Base-by-base conservation (phyloP, 345 rosid species). In the Eucalyptus sp. region DNA sequence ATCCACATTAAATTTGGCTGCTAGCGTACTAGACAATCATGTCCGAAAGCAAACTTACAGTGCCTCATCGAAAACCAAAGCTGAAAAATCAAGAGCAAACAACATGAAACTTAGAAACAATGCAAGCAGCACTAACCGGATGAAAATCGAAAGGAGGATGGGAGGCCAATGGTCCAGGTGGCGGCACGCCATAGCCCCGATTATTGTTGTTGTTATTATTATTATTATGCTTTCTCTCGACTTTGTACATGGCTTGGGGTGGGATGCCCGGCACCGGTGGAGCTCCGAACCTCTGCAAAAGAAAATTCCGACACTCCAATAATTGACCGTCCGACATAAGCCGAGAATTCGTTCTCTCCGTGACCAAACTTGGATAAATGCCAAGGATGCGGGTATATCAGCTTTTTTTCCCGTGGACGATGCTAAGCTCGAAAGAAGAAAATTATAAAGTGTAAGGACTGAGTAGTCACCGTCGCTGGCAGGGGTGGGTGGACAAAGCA, bases 181-280 rank as follows among this genome's bases (percentile, higher is more conserved):
- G 94, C 3, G 50, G 64, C 89, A 93, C 91, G 58, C 94, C 95
- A n/a, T 91, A 90, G 89, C 93, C 92, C 11, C 90, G 87, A 33
- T 33, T 71, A 5, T 71, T 71, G 44, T 71, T 33, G 49, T 51
- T 15, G 50, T 49, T 60, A 25, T 27, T 37, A 6, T 37, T 20
- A 41, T 12, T 41, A 20, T 76, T 41, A 15, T 41, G 43, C 44
- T 41, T 76, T 76, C 84, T 76, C 43, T 93, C 96, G 87, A 91
- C 92, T 92, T 94, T 94, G 90, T 93, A 92, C 92, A 90, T 88
- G 56, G 93, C 84, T 49, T 90, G 92, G 29, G 92, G 93, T 37
- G 94, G 96, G 31, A 96, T 89, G 41, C 97, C 98, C 2, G 94
- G 92, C 87, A 95, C 94, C 13, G 92, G 94, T 2, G 95, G 92